Evolutionary conservation across 1,139 yeast genomes (phyloP).

Genomic region (Saccharomyces pastorianus): DNA sequence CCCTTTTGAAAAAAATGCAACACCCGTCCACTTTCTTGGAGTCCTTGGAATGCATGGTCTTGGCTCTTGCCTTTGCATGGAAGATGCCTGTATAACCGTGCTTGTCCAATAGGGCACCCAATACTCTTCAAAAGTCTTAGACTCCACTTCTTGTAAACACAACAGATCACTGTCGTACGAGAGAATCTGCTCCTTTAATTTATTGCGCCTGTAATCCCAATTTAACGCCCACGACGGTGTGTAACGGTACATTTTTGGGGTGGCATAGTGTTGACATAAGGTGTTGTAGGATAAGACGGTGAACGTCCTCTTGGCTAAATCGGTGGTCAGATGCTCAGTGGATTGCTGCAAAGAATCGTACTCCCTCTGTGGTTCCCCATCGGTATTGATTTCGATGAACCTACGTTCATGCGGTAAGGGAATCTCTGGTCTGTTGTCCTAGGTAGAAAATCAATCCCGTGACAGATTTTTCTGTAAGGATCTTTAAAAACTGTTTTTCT

Average conservation of each 20-base stretch:
- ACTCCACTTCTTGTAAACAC: conserved; percentile 94
- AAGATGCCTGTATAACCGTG: conserved; percentile 76
- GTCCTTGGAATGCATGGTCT: conserved; percentile 78
- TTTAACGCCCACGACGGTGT: conserved; percentile 96
- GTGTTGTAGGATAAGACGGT: conserved; percentile 85
- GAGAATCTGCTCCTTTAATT: conserved; percentile 63
- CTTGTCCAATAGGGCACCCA: conserved; percentile 72
- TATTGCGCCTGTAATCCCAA: conserved; percentile 85
- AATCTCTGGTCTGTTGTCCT: conserved; percentile 65
- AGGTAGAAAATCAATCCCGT: conserved; percentile 70
- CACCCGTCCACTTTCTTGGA: conserved; percentile 95
- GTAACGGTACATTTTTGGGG: conserved; percentile 82
- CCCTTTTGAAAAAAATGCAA: conserved; percentile 74
- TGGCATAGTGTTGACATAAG: conserved; percentile 91
- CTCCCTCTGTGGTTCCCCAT: conserved; percentile 53
- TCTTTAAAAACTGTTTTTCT: conserved; percentile 54
- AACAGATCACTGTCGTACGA: conserved; percentile 63
- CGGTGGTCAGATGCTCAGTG: conserved; percentile 29
- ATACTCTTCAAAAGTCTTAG: conserved; percentile 73
- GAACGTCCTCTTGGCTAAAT: conserved; percentile 39
- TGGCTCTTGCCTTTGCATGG: conserved; percentile 84
- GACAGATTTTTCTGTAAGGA: conserved; percentile 76
- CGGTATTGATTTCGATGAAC: conserved; percentile 73
- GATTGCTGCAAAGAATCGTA: conserved; percentile 29
- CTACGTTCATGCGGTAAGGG: conserved; percentile 64